Conservation (phyloP, 208 protist genomes). For the Crithidia acanthocephali region DNA sequence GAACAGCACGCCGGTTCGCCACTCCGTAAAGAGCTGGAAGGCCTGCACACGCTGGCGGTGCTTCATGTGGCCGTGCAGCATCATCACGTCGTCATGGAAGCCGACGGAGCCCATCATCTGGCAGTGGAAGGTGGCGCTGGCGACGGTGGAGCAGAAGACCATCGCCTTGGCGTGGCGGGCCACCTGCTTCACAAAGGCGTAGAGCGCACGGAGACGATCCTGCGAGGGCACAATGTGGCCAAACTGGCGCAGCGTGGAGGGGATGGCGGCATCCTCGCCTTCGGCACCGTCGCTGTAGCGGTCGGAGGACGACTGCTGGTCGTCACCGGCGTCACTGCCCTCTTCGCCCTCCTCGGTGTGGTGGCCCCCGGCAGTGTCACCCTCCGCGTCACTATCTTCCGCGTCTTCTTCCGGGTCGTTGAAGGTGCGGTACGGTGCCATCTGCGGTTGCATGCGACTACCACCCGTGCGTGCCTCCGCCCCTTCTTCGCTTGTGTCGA, state of each 20-base stretch:
- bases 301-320: slow-evolving; percentile 1
- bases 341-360: background rate
- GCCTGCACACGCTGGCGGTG: slow-evolving; percentile 94
- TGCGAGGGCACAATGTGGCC: slow-evolving; percentile 76
- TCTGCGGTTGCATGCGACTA: no score
- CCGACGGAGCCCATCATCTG: slow-evolving; percentile 99
- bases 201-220: slow-evolving; percentile 86
- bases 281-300: slow-evolving; percentile 21
- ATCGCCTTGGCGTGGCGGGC: slow-evolving; percentile 96
- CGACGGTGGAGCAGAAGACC: slow-evolving; percentile 98
- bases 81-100: slow-evolving; percentile 96
- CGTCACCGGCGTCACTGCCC: slow-evolving; percentile 7
- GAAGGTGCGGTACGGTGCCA: slow-evolving; percentile 64
- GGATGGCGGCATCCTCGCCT: slow-evolving; percentile 64
- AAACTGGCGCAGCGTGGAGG: slow-evolving; percentile 82
- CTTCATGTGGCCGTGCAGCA: slow-evolving; percentile 96
- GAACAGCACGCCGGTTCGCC: slow-evolving; percentile 92
- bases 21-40: slow-evolving; percentile 91
- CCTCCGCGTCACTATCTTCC: slow-evolving; percentile 8
- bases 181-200: slow-evolving; percentile 98
- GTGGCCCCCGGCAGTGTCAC: no score
- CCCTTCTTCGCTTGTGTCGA: slow-evolving; percentile 40
- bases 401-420: slow-evolving; percentile 27
- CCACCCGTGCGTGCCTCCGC: no score
- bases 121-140: slow-evolving; percentile 97